A percentile compares a stretch with the other conserved stretches of the same genome.
Evolutionary conservation across 2,329 filamentous ascomycete genomes (phyloP).

Genomic region (Epichloe uncinata): DNA sequence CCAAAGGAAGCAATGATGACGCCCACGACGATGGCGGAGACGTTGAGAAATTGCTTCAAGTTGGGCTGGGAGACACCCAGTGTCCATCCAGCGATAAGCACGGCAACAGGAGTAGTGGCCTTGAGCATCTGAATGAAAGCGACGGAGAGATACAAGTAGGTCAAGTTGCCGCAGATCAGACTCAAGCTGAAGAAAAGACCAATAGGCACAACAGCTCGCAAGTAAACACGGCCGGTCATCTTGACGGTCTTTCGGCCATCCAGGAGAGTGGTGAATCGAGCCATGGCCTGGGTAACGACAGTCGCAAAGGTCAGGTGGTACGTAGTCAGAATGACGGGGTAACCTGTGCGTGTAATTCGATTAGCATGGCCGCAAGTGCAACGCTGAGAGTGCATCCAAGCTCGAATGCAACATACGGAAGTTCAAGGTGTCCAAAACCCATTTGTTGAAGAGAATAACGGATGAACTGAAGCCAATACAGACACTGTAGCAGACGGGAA

Average conservation of each 20-base stretch:
- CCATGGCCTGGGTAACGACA: slow-evolving; percentile 84
- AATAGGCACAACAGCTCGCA: slow-evolving; percentile 88
- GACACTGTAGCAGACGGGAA: slow-evolving; percentile 37
- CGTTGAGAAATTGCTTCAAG: slow-evolving; percentile 78
- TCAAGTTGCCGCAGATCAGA: slow-evolving; percentile 91
- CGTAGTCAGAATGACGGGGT: slow-evolving; percentile 76
- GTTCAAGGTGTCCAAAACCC: slow-evolving; percentile 73
- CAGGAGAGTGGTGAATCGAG: slow-evolving; percentile 76
- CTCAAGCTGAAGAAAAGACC: slow-evolving; percentile 92
- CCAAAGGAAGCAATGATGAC: slow-evolving; percentile 89
- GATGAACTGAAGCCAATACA: slow-evolving; percentile 91
- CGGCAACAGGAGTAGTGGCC: slow-evolving; percentile 90
- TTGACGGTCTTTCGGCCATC: slow-evolving; percentile 93
- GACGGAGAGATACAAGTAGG: slow-evolving; percentile 89
- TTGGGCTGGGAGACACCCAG: slow-evolving; percentile 77
- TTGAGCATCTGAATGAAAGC: slow-evolving; percentile 99
- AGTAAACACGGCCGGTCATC: slow-evolving; percentile 90
- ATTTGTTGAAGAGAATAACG: slow-evolving; percentile 99
- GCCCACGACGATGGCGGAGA: slow-evolving; percentile 87
- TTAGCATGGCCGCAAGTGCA: not conserved
- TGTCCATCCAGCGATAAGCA: slow-evolving; percentile 78
- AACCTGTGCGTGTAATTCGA: slow-evolving; percentile 30
- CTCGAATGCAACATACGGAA: slow-evolving; percentile 41
- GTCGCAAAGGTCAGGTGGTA: slow-evolving; percentile 93
- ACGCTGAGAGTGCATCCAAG: not conserved